These are phyloP conservation scores for Scheffersomyces segobiensis DNA, from an alignment of 1,139 yeast species.

Conservation along the genomic window DNA sequence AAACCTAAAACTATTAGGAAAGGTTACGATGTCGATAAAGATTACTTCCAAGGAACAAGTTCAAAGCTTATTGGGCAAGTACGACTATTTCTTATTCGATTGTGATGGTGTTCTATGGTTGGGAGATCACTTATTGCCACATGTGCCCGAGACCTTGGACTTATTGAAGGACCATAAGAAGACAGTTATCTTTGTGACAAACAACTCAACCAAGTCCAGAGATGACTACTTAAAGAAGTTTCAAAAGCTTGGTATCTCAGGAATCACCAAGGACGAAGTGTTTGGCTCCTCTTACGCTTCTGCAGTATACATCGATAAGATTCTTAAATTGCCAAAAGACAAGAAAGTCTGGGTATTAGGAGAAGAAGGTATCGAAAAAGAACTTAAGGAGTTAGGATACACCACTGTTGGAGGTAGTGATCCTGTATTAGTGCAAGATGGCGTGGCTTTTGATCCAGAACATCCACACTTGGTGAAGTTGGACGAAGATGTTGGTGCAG, in stretches of 20 bases:
- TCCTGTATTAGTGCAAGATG: constrained; percentile 26
- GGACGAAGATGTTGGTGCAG: constrained; percentile 81
- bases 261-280: constrained; percentile 67
- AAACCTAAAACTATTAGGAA: neutral
- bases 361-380: constrained; percentile 46
- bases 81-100: constrained; percentile 46
- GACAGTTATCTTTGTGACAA: constrained; percentile 84
- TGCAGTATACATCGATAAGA: constrained; percentile 80
- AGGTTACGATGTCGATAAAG: constrained; percentile 18
- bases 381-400: constrained; percentile 44
- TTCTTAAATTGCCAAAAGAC: constrained; percentile 65
- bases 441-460: constrained; percentile 35
- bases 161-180: constrained; percentile 44
- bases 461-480: constrained; percentile 40
- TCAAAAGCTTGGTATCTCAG: constrained; percentile 65
- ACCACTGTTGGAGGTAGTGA: constrained; percentile 45
- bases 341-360: constrained; percentile 56
- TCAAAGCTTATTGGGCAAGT: constrained; percentile 23
- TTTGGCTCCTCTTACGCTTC: constrained; percentile 93
- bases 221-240: constrained; percentile 75
- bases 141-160: constrained; percentile 39
- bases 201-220: constrained; percentile 91
- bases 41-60: constrained; percentile 23
- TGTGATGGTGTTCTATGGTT: constrained; percentile 54
- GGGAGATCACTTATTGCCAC: constrained; percentile 47